Conservation (phyloP, 805 yeast genomes). For the Wickerhamomyces strasburgensis region DNA sequence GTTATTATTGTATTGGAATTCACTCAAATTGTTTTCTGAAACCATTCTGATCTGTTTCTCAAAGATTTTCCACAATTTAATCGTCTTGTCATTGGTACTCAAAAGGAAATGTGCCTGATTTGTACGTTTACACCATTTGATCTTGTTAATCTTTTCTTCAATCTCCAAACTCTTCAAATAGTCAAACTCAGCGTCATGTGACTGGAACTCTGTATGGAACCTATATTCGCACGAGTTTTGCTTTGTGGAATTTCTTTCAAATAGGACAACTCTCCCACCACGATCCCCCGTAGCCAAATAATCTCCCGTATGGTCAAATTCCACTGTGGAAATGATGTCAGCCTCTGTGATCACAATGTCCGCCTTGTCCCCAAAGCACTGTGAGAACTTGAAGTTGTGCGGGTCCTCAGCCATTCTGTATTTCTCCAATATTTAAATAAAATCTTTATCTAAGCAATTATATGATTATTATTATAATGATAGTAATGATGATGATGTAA, state of each 20-base stretch:
- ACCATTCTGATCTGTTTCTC: conserved; percentile 91
- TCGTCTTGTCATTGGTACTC: conserved; percentile 96
- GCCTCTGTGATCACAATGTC: conserved; percentile 97
- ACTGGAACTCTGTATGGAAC: conserved; percentile 94
- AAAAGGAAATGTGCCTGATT: conserved; percentile 87
- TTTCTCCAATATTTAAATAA: too few species aligned
- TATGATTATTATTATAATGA: too few species aligned
- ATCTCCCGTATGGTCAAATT: conserved; percentile 92
- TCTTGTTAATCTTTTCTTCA: conserved; percentile 96
- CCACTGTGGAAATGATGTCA: conserved; percentile 94
- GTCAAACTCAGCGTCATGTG: conserved; percentile 98
- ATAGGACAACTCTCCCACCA: conserved; percentile 95
- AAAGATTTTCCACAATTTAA: conserved; percentile 93
- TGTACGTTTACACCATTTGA: conserved; percentile 88
- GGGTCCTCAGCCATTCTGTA: conserved; percentile 28
- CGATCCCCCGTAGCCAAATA: conserved; percentile 97
- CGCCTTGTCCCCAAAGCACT: conserved; percentile 98
- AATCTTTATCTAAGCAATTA: too few species aligned
- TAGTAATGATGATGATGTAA: too few species aligned
- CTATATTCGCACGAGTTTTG: conserved; percentile 85
- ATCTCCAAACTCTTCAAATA: conserved; percentile 92
- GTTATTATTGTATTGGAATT: conserved; percentile 23
- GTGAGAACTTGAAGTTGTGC: conserved; percentile 68
- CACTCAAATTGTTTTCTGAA: conserved; percentile 78
- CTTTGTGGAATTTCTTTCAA: conserved; percentile 77